Evolutionary conservation across 331 rosid species (phyloP).

Genomic region (Stylosanthes scabra): DNA sequence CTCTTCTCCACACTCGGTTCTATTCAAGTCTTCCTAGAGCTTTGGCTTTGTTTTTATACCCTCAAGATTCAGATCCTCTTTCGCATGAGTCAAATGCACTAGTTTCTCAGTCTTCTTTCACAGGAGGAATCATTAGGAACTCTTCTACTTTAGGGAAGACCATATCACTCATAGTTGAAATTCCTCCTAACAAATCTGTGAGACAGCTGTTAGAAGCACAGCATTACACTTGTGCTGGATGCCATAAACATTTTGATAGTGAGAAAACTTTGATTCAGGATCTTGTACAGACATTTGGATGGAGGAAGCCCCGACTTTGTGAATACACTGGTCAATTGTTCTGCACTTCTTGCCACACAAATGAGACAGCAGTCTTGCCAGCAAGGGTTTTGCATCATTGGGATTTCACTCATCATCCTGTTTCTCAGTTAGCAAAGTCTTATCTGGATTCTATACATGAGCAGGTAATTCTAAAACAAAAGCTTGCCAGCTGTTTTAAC

Average conservation of each 20-base stretch:
- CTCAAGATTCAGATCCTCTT: slow-evolving; percentile 68
- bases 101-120: slow-evolving; percentile 46
- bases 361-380: slow-evolving; percentile 88
- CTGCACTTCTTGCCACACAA: slow-evolving; percentile 91
- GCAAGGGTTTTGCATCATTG: slow-evolving; percentile 94
- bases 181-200: slow-evolving; percentile 73
- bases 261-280: slow-evolving; percentile 73
- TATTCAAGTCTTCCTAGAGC: slow-evolving; percentile 68
- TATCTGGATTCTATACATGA: slow-evolving; percentile 92
- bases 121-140: slow-evolving; percentile 45
- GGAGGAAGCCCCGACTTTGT: slow-evolving; percentile 96
- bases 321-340: slow-evolving; percentile 92
- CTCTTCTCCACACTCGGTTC: slow-evolving; percentile 65
- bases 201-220: slow-evolving; percentile 91
- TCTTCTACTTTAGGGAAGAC: slow-evolving; percentile 73
- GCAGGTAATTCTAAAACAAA: slow-evolving; percentile 62
- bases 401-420: slow-evolving; percentile 80
- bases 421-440: slow-evolving; percentile 94
- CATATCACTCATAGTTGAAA: slow-evolving; percentile 83
- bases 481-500: slow-evolving; percentile 4
- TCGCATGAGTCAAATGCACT: slow-evolving; percentile 55
- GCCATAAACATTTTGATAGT: slow-evolving; percentile 88
- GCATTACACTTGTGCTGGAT: slow-evolving; percentile 87
- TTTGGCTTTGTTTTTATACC: slow-evolving; percentile 80
- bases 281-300: slow-evolving; percentile 87